Evolutionary conservation across 2,329 filamentous ascomycete genomes (phyloP).

Genomic region (Trichoderma breve): DNA sequence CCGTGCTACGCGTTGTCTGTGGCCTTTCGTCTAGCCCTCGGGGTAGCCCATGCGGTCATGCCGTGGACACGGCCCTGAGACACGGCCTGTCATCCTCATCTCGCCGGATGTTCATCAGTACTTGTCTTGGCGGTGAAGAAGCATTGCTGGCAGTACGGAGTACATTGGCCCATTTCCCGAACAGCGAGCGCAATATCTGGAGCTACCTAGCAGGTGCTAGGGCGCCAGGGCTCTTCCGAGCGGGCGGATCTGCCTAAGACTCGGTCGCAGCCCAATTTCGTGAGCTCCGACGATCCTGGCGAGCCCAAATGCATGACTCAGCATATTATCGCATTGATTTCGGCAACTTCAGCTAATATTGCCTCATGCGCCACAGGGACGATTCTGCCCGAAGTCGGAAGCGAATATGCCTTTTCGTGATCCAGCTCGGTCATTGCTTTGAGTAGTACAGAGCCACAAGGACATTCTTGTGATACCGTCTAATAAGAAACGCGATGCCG

Average conservation of each 20-base stretch:
- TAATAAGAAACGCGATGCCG: background rate
- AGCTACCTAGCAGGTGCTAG: background rate
- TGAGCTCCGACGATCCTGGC: background rate
- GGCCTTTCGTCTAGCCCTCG: background rate
- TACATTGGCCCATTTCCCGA: background rate
- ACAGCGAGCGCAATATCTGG: background rate
- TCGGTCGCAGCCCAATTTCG: slow-evolving; percentile 11
- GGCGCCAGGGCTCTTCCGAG: slow-evolving; percentile 5
- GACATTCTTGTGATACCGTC: background rate
- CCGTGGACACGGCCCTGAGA: background rate
- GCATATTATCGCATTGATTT: background rate
- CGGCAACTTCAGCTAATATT: background rate
- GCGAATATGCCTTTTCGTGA: background rate
- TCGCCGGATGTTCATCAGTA: background rate
- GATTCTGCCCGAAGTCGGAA: background rate
- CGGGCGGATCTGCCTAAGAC: background rate
- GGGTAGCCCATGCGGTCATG: background rate
- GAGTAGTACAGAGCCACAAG: background rate
- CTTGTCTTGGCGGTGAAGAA: background rate
- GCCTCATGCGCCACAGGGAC: background rate
- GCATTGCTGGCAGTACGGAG: background rate
- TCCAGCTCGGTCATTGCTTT: background rate
- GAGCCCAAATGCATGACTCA: slow-evolving; percentile 11
- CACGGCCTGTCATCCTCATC: background rate
- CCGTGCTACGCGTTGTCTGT: background rate